Evolutionary conservation across 768 basidiomycete species (phyloP).

Genomic region (Pleurotus tuoliensis): DNA sequence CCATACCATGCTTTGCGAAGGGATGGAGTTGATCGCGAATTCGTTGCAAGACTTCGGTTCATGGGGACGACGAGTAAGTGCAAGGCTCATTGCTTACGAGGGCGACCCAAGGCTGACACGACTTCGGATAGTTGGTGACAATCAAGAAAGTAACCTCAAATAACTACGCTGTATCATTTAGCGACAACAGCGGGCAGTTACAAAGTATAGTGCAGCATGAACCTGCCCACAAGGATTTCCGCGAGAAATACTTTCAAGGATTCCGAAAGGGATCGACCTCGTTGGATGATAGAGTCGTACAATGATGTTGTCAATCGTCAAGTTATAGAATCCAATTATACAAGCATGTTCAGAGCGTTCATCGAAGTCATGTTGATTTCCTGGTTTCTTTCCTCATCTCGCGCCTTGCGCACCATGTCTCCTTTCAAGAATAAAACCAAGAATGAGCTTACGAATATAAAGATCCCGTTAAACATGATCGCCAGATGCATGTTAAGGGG

Average conservation of each 20-base stretch:
- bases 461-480: conserved; percentile 61
- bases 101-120: too few relatives aligned
- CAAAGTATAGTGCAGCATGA: conserved; percentile 30
- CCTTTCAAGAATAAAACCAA: conserved; percentile 54
- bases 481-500: conserved; percentile 71
- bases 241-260: conserved; percentile 83
- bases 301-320: neutral
- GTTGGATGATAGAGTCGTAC: neutral
- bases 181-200: conserved; percentile 37
- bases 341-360: neutral
- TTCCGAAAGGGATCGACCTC: conserved; percentile 47
- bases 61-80: conserved; percentile 86
- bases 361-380: neutral
- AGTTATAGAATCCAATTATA: neutral
- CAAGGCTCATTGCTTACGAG: neutral
- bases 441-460: conserved; percentile 36
- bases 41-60: conserved; percentile 91
- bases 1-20: conserved; percentile 70
- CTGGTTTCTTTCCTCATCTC: conserved; percentile 52
- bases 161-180: conserved; percentile 42
- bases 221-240: conserved; percentile 88
- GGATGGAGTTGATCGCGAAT: conserved; percentile 86
- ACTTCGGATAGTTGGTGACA: conserved; percentile 69
- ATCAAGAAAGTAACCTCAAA: conserved; percentile 63
- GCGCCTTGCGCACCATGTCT: conserved; percentile 54